Evolutionary conservation across 2,329 filamentous ascomycete genomes (phyloP).

Genomic region (Sarocladiaceae sp.): DNA sequence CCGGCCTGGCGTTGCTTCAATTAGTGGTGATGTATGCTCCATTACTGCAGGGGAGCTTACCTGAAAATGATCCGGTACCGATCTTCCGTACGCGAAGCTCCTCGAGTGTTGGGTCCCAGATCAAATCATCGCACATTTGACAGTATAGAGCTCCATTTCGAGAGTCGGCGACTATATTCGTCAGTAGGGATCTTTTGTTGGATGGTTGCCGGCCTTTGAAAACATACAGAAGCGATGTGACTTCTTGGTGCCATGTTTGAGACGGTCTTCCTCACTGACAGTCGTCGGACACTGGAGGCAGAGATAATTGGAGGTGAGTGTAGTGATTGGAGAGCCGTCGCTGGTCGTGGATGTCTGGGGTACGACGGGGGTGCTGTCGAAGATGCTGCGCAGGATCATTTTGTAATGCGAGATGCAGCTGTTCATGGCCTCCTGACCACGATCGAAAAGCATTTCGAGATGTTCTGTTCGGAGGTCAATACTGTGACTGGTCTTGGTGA

Average conservation of each 20-base stretch:
- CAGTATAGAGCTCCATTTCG: conserved; percentile 69
- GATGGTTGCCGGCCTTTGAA: neutral
- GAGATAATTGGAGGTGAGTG: conserved; percentile 62
- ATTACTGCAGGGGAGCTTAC: conserved; percentile 32
- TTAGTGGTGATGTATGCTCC: neutral
- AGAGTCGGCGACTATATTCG: conserved; percentile 64
- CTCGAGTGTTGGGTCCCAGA: conserved; percentile 77
- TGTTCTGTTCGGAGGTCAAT: conserved; percentile 52
- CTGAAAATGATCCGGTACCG: conserved; percentile 58
- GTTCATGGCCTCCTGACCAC: conserved; percentile 57
- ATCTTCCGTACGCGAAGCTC: conserved; percentile 66
- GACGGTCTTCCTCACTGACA: conserved; percentile 57
- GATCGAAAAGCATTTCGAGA: conserved; percentile 59
- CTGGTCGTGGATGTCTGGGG: conserved; percentile 57
- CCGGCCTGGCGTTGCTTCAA: conserved; percentile 38
- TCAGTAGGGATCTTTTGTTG: conserved; percentile 17
- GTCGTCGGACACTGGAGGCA: conserved; percentile 69
- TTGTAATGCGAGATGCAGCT: conserved; percentile 67
- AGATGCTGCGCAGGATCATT: conserved; percentile 62
- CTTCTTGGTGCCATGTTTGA: conserved; percentile 62
- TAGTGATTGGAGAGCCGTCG: conserved; percentile 52
- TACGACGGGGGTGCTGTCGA: conserved; percentile 59
- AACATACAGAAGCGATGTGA: conserved; percentile 65
- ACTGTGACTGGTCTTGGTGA: conserved; percentile 7
- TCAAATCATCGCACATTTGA: conserved; percentile 74